Conservation (phyloP, 2,329 filamentous ascomycete genomes). For the Fusarium brevicatenulatum region DNA sequence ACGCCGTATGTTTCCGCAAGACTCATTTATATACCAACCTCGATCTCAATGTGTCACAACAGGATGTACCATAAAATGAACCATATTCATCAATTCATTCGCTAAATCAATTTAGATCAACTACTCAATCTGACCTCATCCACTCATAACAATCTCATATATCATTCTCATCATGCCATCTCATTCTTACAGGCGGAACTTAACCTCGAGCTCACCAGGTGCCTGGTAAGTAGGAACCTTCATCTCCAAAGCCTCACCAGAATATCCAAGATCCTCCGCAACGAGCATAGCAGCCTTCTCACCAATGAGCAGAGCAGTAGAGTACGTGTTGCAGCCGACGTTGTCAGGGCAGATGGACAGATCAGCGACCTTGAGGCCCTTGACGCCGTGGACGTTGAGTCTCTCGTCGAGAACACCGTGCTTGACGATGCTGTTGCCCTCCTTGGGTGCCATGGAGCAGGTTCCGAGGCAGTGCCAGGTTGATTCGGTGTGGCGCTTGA, state of each 20-base stretch:
- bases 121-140: constrained; percentile 10
- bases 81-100: not conserved
- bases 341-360: constrained; percentile 82
- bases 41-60: fast-evolving
- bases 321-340: constrained; percentile 74
- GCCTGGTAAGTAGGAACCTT: constrained; percentile 73
- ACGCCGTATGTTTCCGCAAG: too few species aligned
- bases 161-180: not conserved
- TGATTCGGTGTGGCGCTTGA: constrained; percentile 78
- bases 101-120: constrained; percentile 16
- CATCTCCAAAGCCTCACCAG: constrained; percentile 79
- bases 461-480: constrained; percentile 66
- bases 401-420: constrained; percentile 82
- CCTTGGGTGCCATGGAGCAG: constrained; percentile 79
- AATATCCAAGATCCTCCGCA: constrained; percentile 79
- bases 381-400: constrained; percentile 80
- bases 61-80: not conserved
- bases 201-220: constrained; percentile 58
- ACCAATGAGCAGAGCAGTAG: constrained; percentile 37
- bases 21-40: fast-evolving
- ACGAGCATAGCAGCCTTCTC: constrained; percentile 66
- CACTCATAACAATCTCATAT: not conserved
- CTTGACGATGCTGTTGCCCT: constrained; percentile 83
- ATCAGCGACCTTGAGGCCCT: constrained; percentile 81
- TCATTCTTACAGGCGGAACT: constrained; percentile 52